phyloP scores from a whole-genome alignment of 768 basidiomycete genomes.

The Tulasnella sp. region DNA sequence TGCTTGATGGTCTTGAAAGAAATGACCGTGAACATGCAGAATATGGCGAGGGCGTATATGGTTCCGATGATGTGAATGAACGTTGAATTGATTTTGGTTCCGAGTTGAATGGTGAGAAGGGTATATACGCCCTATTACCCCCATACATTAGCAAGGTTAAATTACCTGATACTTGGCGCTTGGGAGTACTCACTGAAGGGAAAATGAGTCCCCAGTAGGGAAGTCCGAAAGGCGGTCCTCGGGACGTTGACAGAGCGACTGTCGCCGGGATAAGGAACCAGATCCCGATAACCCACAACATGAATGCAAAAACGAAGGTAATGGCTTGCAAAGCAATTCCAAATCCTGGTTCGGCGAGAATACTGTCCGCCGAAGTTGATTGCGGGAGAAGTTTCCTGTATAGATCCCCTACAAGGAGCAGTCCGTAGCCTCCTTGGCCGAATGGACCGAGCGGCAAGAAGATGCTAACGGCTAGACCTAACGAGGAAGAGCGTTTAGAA shows the following conservation, averaged over 20 bases:
- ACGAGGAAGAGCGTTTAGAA: background rate
- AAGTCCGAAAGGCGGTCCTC: conserved; percentile 56
- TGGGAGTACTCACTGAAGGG: conserved; percentile 57
- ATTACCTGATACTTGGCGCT: background rate
- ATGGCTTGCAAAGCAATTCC: conserved; percentile 42
- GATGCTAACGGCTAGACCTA: conserved; percentile 38
- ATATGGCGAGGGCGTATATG: conserved; percentile 46
- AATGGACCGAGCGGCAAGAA: conserved; percentile 47
- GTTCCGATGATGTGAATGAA: conserved; percentile 64
- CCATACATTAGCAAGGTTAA: background rate
- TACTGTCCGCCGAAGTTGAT: conserved; percentile 12
- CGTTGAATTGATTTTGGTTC: conserved; percentile 52
- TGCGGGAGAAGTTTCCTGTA: conserved; percentile 22
- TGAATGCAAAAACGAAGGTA: conserved; percentile 47
- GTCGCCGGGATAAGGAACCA: conserved; percentile 66
- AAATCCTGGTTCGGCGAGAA: conserved; percentile 44
- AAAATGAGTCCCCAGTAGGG: conserved; percentile 72
- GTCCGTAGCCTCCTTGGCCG: conserved; percentile 38
- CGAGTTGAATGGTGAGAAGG: conserved; percentile 61
- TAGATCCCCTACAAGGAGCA: conserved; percentile 24
- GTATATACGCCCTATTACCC: conserved; percentile 54
- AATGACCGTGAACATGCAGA: conserved; percentile 32
- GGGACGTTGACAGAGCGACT: conserved; percentile 49
- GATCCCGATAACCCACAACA: conserved; percentile 64
- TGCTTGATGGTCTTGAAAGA: conserved; percentile 14